A percentile compares a stretch with the other conserved stretches of the same genome.
Conservation (phyloP, 352 stramenopile genomes). For the Blastocystis hominis region DNA sequence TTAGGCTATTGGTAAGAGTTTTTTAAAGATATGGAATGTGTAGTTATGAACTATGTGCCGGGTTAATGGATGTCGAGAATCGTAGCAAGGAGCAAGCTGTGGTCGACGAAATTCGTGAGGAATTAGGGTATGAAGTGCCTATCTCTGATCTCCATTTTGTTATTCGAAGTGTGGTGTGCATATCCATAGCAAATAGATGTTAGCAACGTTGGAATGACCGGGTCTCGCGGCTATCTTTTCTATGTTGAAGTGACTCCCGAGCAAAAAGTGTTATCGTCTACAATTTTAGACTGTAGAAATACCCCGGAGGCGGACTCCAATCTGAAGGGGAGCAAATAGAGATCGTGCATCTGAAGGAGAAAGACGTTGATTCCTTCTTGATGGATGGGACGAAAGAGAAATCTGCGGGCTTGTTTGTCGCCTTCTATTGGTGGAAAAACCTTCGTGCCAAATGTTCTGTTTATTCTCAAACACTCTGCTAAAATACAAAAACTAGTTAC, state of each 20-base stretch:
- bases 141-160: not conserved
- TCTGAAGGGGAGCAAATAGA: constrained; percentile 49
- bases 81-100: constrained; percentile 26
- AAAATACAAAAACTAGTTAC: not conserved
- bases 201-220: constrained; percentile 12
- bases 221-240: constrained; percentile 10
- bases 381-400: constrained; percentile 33
- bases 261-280: not conserved
- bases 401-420: constrained; percentile 6
- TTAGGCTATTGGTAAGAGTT: constrained; percentile 9
- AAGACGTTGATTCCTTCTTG: not conserved
- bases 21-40: not conserved
- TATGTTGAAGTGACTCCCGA: constrained; percentile 38
- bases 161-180: not conserved
- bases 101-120: constrained; percentile 36
- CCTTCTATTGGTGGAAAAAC: constrained; percentile 26
- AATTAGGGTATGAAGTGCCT: constrained; percentile 31
- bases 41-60: constrained; percentile 51
- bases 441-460: not conserved
- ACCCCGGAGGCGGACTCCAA: constrained; percentile 11
- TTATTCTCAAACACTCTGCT: not conserved
- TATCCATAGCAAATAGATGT: not conserved
- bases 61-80: constrained; percentile 18
- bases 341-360: not conserved
- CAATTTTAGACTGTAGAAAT: not conserved